Evolutionary conservation across 1,139 yeast species (phyloP), one percentile per base, ranked within the genome.

Genomic region (Eremothecium gossypii): DNA sequence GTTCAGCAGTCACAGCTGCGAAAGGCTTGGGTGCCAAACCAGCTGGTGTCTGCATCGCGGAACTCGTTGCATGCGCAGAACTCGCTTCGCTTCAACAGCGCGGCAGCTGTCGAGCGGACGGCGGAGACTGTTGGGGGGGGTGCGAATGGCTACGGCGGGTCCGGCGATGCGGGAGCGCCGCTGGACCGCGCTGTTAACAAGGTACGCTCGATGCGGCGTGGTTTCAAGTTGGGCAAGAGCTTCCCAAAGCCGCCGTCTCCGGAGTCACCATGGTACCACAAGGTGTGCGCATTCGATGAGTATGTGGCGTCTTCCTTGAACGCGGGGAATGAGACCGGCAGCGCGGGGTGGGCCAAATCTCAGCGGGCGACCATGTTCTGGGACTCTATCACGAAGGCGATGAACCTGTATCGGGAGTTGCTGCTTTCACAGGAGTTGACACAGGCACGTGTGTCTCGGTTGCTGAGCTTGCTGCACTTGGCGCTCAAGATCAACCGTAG

Each of bases 401-500:
- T 73, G 65, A 69, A 67, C 10, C 52, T 73, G 9, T 74, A 74
- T 44, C 65, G 68, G 34, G 69, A 68, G 10, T 50, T 73, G 34
- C 60, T 66, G 31, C 65, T 61, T 17, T 61, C 71, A 1, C 72
- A 73, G n/a, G 71, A 69, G 43, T 57, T 72, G 40, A 66, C 66
- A 46, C 64, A 68, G 30, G 64, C 61, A 42, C 59, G 74, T 49
- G 70, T 70, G 47, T 64, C 73, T 1, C 64, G 69, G 38, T 58
- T 73, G 40, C 70, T 72, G 20, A 71, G 72, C 40, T 52, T 73
- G 5, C 57, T 73, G 31, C 73, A 74, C 49, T 71, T 71, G 40
- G 77, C 75, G 2, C 58, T 73, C 36, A 65, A 77, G 52, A 71
- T 72, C 26, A 72, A 71, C 50, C 67, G 77, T 55, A 60, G 66